Evolutionary conservation across 805 yeast genomes (phyloP).

Genomic region (Candida verbasci): DNA sequence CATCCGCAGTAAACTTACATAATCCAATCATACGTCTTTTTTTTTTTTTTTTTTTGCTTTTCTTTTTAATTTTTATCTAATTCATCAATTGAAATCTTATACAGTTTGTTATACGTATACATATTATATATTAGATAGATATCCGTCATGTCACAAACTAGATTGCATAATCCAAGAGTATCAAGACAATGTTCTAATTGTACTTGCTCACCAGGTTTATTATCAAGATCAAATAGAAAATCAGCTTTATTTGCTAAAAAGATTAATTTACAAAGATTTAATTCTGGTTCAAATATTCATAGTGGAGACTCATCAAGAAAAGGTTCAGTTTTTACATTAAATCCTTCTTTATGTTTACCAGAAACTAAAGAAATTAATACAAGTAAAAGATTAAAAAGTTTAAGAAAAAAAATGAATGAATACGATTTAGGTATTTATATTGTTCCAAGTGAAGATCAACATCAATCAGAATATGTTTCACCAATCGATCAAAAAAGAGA

Average conservation of each 20-base stretch:
- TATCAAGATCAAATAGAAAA: slow-evolving; percentile 62
- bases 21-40: no score
- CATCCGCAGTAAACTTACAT: no score
- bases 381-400: slow-evolving; percentile 52
- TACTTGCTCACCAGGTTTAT: slow-evolving; percentile 79
- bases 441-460: slow-evolving; percentile 60
- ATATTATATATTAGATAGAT: no score
- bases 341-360: slow-evolving; percentile 38
- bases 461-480: slow-evolving; percentile 60
- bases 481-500: slow-evolving; percentile 50
- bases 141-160: slow-evolving; percentile 1
- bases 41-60: neutral
- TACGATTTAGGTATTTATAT: slow-evolving; percentile 50
- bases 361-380: slow-evolving; percentile 55
- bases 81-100: slow-evolving; percentile 1
- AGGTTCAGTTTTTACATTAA: slow-evolving; percentile 39
- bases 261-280: slow-evolving; percentile 25
- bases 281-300: slow-evolving; percentile 10
- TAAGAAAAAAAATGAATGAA: slow-evolving; percentile 54
- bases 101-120: no score
- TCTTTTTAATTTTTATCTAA: neutral
- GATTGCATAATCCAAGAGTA: slow-evolving; percentile 22
- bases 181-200: slow-evolving; percentile 61
- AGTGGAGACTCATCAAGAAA: slow-evolving; percentile 32
- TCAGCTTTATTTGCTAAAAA: slow-evolving; percentile 49